These are phyloP conservation scores for Calocybe cyanea DNA, from an alignment of 768 basidiomycete species.

Conservation along the genomic window DNA sequence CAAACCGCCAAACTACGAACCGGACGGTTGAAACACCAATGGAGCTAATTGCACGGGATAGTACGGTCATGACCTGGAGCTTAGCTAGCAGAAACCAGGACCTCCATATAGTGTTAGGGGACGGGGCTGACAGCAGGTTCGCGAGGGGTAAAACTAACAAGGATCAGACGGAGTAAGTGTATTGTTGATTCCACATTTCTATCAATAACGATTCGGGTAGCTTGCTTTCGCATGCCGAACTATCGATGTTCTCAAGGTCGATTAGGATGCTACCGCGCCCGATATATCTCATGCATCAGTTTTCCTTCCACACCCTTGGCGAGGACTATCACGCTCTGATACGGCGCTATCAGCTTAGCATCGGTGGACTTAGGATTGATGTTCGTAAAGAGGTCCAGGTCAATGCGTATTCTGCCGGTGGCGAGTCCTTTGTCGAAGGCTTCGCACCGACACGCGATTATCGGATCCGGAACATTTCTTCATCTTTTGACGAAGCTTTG, in stretches of 20 bases:
- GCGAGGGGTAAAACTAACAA: background rate
- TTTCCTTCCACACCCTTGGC: conserved; percentile 72
- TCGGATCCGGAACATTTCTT: conserved; percentile 32
- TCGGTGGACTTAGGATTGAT: conserved; percentile 55
- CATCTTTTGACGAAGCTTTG: conserved; percentile 77
- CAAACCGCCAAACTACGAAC: no score
- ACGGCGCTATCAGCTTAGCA: conserved; percentile 57
- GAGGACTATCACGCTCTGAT: conserved; percentile 81
- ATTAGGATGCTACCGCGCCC: conserved; percentile 62
- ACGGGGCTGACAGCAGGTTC: conserved; percentile 10
- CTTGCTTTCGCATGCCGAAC: conserved; percentile 76
- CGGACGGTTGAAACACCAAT: conserved; percentile 17
- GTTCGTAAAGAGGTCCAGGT: conserved; percentile 73
- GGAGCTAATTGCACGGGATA: conserved; percentile 36
- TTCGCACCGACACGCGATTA: conserved; percentile 40
- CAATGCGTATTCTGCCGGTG: conserved; percentile 40
- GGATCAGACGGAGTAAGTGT: conserved; percentile 32
- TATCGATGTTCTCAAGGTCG: conserved; percentile 67
- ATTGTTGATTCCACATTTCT: conserved; percentile 5
- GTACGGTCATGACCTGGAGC: conserved; percentile 62
- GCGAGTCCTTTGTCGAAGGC: conserved; percentile 54
- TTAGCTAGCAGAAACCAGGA: conserved; percentile 41
- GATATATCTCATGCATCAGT: conserved; percentile 83
- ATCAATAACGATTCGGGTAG: conserved; percentile 30
- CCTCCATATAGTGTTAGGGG: conserved; percentile 50